phyloP scores from a whole-genome alignment of 2,329 filamentous ascomycete genomes.

The Arthrocladium fulminans region DNA sequence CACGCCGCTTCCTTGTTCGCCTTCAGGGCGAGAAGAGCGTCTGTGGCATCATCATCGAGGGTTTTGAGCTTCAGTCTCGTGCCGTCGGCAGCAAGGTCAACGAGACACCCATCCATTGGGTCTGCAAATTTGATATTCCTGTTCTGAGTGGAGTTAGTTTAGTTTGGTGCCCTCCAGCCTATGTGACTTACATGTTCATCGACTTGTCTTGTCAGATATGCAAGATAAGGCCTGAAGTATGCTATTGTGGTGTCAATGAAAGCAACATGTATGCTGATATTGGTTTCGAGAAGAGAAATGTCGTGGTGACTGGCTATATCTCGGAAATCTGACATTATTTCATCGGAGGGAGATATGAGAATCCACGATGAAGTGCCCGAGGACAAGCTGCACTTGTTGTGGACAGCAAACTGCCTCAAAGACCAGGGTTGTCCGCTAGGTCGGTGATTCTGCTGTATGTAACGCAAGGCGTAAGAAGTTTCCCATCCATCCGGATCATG shows the following conservation, averaged over 20 bases:
- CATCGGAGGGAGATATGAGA: conserved; percentile 12
- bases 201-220: conserved; percentile 9
- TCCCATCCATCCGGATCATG: background rate
- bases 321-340: background rate
- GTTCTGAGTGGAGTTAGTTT: background rate
- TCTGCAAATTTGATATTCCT: background rate
- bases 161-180: background rate
- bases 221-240: conserved; percentile 14
- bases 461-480: conserved; percentile 13
- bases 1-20: background rate
- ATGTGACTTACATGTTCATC: conserved; percentile 8
- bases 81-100: background rate
- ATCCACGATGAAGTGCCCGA: conserved; percentile 14
- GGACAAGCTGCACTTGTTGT: conserved; percentile 12
- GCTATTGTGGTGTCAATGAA: conserved; percentile 9
- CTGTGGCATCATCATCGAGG: background rate
- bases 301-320: background rate
- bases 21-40: background rate
- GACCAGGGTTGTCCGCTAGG: conserved; percentile 16
- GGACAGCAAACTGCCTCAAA: conserved; percentile 17
- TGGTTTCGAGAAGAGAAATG: background rate
- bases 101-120: background rate
- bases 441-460: conserved; percentile 16
- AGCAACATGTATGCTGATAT: conserved; percentile 13
- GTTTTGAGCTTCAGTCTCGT: background rate